Evolutionary conservation across 345 rosid genomes (phyloP), one percentile per base, ranked within the genome.

Genomic region (Corymbia maculata): DNA sequence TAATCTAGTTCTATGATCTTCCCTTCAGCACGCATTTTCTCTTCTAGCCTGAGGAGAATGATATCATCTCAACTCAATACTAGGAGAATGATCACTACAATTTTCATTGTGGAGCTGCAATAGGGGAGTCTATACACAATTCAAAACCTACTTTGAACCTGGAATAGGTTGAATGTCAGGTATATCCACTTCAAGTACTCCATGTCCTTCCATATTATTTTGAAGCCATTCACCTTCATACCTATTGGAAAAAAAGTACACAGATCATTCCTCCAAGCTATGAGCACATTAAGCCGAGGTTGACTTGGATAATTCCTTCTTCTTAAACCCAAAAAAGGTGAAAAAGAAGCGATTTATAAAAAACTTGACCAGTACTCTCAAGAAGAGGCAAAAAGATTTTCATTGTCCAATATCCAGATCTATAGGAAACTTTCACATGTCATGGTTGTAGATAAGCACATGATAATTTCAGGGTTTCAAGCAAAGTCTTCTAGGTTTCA

Each of bases 211-310:
- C 96, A 94, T 93, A 85, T 94, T 90, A 85, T 97, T 97, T 89
- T 93, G 96, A 87, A 95, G 95, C 99, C 99, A 97, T 92, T 96
- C 99, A 91, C 99, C 99, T 94, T 96, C 99, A 90, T 97, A 97
- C 93, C 98, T 97, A 91, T 36, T 66, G 50, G 66, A 87, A 88
- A 68, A 51, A 80, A 11, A 49, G 89, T 32, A n/a, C 52, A 36
- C 26, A 49, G 44, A 50, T 85, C 86, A 85, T 85, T 85, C 84
- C 8, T 75, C 84, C 45, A 13, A 42, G 4, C 84, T 21, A 64
- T 44, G 19, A 42, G 84, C 28, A 19, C 84, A 19, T 36, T 75
- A 75, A 10, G 84, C 84, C 84, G 42, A 19, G 4, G 49, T 42
- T 14, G 12, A 75, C 49, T 42, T 42, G 49, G 84, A 75, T 36